Conservation (phyloP, 805 yeast genomes). For the Candida caryicola region DNA sequence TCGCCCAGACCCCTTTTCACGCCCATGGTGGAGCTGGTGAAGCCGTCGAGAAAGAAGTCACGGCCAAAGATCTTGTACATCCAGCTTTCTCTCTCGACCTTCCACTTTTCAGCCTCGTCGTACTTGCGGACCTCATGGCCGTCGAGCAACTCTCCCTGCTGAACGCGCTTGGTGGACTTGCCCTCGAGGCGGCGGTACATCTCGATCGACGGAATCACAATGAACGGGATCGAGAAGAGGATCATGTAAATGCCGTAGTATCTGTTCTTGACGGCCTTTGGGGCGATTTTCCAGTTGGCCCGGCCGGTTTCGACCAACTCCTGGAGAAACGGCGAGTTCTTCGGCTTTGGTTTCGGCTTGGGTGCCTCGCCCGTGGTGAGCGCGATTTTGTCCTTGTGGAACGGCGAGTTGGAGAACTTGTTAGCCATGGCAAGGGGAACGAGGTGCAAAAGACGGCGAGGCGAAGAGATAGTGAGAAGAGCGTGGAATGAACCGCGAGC, state of each 20-base stretch:
- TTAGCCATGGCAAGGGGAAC: slow-evolving; percentile 1
- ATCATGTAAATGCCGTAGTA: slow-evolving; percentile 39
- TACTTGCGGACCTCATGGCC: slow-evolving; percentile 32
- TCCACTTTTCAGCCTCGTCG: slow-evolving; percentile 41
- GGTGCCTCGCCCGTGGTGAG: slow-evolving; percentile 4
- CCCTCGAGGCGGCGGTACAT: slow-evolving; percentile 38
- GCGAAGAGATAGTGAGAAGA: too few species aligned
- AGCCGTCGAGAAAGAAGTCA: slow-evolving; percentile 43
- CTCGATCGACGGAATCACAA: slow-evolving; percentile 33
- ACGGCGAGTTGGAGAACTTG: slow-evolving; percentile 29
- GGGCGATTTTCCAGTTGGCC: slow-evolving; percentile 45
- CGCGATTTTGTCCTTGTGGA: slow-evolving; percentile 24
- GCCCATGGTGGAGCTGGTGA: slow-evolving; percentile 40
- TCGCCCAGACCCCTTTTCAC: neutral
- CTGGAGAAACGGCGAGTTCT: slow-evolving; percentile 30
- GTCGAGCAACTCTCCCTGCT: slow-evolving; percentile 38
- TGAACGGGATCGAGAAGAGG: slow-evolving; percentile 36
- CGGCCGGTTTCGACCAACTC: slow-evolving; percentile 39
- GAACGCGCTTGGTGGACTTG: slow-evolving; percentile 37
- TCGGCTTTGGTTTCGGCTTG: slow-evolving; percentile 13
- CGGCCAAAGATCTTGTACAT: slow-evolving; percentile 39
- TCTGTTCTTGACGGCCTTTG: slow-evolving; percentile 32
- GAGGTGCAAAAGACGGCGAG: too few species aligned
- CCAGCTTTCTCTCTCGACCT: slow-evolving; percentile 32
- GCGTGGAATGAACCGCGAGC: too few species aligned